phyloP scores from a whole-genome alignment of 2,329 filamentous ascomycete genomes.

The Pseudogymnoascus sp. region DNA sequence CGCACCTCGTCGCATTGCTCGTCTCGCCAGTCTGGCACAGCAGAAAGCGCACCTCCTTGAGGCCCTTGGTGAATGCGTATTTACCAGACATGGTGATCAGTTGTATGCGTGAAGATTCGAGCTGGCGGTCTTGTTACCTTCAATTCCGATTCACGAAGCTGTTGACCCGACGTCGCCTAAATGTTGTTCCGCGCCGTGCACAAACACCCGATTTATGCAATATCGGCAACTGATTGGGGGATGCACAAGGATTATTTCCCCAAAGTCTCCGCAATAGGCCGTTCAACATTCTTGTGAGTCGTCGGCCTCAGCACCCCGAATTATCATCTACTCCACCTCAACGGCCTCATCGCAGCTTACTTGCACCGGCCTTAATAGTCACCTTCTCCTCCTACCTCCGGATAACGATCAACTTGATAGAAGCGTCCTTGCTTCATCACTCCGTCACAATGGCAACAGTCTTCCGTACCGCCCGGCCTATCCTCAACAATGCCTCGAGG shows the following conservation, averaged over 20 bases:
- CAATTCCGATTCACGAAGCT: slow-evolving; percentile 7
- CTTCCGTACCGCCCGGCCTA: slow-evolving; percentile 46
- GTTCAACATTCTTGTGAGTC: slow-evolving; percentile 7
- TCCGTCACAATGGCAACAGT: slow-evolving; percentile 29
- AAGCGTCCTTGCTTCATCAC: slow-evolving; percentile 2
- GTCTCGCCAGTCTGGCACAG: slow-evolving; percentile 93
- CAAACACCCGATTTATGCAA: slow-evolving; percentile 8
- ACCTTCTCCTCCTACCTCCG: neutral
- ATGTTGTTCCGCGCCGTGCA: neutral
- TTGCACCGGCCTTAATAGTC: neutral
- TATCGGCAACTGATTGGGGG: neutral
- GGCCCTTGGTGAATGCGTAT: slow-evolving; percentile 79
- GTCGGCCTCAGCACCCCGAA: slow-evolving; percentile 5
- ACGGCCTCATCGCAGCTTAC: neutral
- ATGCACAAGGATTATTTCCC: slow-evolving; percentile 9
- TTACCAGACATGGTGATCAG: slow-evolving; percentile 68
- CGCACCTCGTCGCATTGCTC: slow-evolving; percentile 80
- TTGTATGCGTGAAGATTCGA: slow-evolving; percentile 10
- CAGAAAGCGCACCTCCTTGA: slow-evolving; percentile 95
- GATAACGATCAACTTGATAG: slow-evolving; percentile 1
- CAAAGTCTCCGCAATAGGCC: slow-evolving; percentile 6
- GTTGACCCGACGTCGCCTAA: neutral
- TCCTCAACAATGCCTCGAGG: slow-evolving; percentile 47
- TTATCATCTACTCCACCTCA: slow-evolving; percentile 5
- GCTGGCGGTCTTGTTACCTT: neutral